Percentiles rank a stretch among this genome's conserved stretches.
These are phyloP conservation scores for Neophaeococcomyces aloes DNA, from an alignment of 2,329 filamentous ascomycete genomes.

Conservation along the genomic window DNA sequence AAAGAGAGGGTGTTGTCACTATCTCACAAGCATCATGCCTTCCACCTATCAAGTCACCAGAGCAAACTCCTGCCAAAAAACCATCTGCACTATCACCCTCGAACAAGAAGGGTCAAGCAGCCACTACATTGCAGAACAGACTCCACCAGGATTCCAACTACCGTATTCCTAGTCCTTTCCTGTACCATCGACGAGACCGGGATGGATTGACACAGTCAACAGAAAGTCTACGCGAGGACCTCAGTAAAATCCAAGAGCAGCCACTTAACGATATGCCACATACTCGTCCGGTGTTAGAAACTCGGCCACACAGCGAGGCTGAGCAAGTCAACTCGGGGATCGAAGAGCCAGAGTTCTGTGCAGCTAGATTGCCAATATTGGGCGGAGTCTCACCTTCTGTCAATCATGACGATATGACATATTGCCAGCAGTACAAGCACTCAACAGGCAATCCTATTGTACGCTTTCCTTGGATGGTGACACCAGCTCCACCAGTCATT, in stretches of 20 bases:
- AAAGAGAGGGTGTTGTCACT: neutral
- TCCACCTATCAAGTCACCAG: neutral
- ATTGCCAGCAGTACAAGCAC: neutral
- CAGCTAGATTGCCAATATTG: slow-evolving; percentile 4
- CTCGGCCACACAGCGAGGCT: neutral
- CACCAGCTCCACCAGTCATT: no score
- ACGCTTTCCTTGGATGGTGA: no score
- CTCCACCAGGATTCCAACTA: neutral
- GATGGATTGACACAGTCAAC: neutral
- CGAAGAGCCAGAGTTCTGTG: neutral
- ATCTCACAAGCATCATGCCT: neutral
- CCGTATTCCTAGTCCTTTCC: slow-evolving; percentile 16
- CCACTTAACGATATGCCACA: neutral
- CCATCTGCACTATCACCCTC: neutral
- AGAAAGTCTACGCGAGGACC: neutral
- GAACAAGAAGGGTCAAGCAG: neutral
- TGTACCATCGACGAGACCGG: slow-evolving; percentile 12
- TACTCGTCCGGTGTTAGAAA: neutral
- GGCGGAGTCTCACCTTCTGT: neutral
- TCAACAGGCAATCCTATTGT: neutral
- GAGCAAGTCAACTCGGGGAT: neutral
- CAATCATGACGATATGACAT: neutral
- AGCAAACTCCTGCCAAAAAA: neutral
- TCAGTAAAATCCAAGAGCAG: neutral
- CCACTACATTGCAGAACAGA: neutral